These are phyloP conservation scores for Clarireedia homoeocarpa DNA, from an alignment of 2,329 filamentous ascomycete genomes.

Conservation along the genomic window DNA sequence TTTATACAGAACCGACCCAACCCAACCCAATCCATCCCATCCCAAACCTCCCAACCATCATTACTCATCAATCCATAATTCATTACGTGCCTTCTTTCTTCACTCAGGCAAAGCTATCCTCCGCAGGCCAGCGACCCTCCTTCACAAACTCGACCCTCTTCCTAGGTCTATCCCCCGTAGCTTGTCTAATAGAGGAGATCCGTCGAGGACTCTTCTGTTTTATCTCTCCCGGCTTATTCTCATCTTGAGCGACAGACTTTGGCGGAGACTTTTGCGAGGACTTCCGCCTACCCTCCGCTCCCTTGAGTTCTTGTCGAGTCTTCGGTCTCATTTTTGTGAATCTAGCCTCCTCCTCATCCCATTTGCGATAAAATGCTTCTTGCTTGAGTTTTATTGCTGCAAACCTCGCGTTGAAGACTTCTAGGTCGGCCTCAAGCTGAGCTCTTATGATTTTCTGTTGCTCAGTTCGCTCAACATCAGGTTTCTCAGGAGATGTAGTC, in stretches of 20 bases:
- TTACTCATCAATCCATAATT: slow-evolving; percentile 14
- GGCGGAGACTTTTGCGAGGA: no score
- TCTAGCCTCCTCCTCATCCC: no score
- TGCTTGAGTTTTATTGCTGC: background rate
- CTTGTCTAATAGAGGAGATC: background rate
- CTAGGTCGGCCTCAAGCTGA: background rate
- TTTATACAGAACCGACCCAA: slow-evolving; percentile 12
- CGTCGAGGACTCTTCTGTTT: background rate
- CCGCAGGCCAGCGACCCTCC: slow-evolving; percentile 21
- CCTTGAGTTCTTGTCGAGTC: no score
- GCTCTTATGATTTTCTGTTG: background rate
- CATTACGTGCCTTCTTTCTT: background rate
- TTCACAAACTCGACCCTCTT: background rate
- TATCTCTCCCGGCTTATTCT: background rate
- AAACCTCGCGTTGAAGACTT: background rate
- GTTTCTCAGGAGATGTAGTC: background rate
- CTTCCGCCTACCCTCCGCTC: no score
- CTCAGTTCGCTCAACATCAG: background rate
- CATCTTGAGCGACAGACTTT: background rate
- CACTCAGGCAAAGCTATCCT: slow-evolving; percentile 28
- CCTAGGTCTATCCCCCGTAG: background rate
- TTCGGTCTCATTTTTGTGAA: no score
- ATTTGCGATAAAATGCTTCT: background rate
- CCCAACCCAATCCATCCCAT: slow-evolving; percentile 9
- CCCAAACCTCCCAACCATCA: slow-evolving; percentile 12